Evolutionary conservation across 2,329 filamentous ascomycete species (phyloP), one percentile per base, ranked within the genome.

Genomic region (Bimuria novae-zelandiae): DNA sequence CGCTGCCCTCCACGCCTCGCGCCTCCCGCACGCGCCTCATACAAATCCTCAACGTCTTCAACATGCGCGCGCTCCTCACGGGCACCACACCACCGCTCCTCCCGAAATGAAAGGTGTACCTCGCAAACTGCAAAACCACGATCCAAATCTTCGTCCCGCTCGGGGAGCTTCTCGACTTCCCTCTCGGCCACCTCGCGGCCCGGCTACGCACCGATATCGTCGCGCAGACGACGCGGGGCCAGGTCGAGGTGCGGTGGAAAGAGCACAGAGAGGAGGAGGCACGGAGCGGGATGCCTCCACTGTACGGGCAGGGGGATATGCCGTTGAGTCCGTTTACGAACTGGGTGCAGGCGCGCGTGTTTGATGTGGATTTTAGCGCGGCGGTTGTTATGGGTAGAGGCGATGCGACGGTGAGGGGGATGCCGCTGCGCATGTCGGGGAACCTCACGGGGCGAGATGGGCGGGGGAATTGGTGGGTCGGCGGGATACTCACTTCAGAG

Each of bases 41-140:
- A 40, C 46, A 52, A 6, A 21, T 67, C 30, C 45, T 65, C 46
- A 72, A 69, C 40, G 60, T 67, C 19, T 55, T 67, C 43, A 62
- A 59, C 22, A 51, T 67, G 54, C 66, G 65, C 33, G 52, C 10
- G n/a, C 7, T 68, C 6, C 25, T 63, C 39, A 43, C 19, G 29
- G 25, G n/a, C 14, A 55, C 55, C 8, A 29, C 17, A 59, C 61
- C 12, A 35, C 41, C 14, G n/a, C 40, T 67, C 11, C 49, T 65
- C 0, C 58, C 62, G 1, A 42, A 33, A n/a, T 46, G 43, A 6
- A 49, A 16, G 19, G 60, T 52, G 3, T 67, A 61, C 49, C 45
- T 68, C 10, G 49, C 40, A 22, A 67, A 67, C 42, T 54, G 51
- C 22, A 49, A 47, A 1, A 33, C 40, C 0, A 47, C 19, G 2